Conservation (phyloP, 2,329 filamentous ascomycete genomes). For the Phialophora verrucosa region DNA sequence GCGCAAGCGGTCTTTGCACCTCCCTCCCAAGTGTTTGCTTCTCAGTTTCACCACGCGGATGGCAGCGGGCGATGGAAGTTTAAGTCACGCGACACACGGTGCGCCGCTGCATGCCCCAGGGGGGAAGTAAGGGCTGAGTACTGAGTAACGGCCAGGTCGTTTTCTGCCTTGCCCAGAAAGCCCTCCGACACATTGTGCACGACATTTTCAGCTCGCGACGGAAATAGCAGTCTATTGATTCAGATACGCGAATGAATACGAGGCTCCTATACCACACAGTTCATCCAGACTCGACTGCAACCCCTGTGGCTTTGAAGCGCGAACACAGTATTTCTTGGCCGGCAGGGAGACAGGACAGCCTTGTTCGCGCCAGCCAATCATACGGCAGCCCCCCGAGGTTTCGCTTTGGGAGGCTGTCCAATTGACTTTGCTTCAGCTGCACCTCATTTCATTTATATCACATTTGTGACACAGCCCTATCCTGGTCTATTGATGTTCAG, state of each 20-base stretch:
- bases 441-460: conserved; percentile 8
- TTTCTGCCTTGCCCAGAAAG: neutral
- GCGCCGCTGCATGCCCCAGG: neutral
- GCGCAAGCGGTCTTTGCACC: neutral
- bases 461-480: conserved; percentile 1
- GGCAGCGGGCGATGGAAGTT: neutral
- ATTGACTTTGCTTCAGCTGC: neutral
- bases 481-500: conserved; percentile 2
- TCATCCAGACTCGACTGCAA: neutral
- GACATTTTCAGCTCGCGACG: conserved; percentile 4
- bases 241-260: conserved; percentile 10
- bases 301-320: conserved; percentile 5
- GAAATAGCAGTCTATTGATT: conserved; percentile 6
- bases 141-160: neutral
- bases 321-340: neutral
- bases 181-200: conserved; percentile 1
- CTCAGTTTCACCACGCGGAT: neutral
- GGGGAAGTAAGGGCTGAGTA: neutral
- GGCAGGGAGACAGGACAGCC: neutral
- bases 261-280: neutral
- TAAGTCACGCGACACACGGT: neutral
- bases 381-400: no score
- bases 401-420: neutral
- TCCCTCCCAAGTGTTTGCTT: neutral
- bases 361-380: neutral